These are phyloP conservation scores for Penicillium odoratum DNA, from an alignment of 495 filamentous ascomycete genomes.

Conservation along the genomic window DNA sequence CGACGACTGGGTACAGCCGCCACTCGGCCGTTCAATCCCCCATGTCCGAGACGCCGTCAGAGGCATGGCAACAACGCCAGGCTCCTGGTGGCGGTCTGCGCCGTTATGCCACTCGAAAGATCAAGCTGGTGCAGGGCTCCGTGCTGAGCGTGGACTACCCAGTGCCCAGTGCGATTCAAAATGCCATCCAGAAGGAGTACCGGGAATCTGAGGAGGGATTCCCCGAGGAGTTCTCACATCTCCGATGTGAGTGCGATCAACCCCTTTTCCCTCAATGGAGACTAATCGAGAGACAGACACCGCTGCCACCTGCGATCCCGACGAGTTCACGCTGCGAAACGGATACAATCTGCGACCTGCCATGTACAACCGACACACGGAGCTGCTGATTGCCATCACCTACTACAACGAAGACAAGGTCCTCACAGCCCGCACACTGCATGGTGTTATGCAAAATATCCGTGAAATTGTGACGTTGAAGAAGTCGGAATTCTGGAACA, in stretches of 20 bases:
- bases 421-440: slow-evolving; percentile 85
- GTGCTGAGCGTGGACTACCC: slow-evolving; percentile 97
- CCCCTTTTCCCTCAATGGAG: neutral
- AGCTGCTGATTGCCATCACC: slow-evolving; percentile 94
- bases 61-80: slow-evolving; percentile 83
- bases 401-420: slow-evolving; percentile 99
- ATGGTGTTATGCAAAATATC: slow-evolving; percentile 98
- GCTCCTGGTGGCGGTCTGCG: slow-evolving; percentile 68
- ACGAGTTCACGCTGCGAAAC: slow-evolving; percentile 97
- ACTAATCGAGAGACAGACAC: slow-evolving; percentile 60
- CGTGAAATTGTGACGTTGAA: slow-evolving; percentile 97
- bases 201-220: slow-evolving; percentile 74
- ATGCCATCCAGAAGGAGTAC: slow-evolving; percentile 93
- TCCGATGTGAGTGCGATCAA: slow-evolving; percentile 66
- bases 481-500: slow-evolving; percentile 99
- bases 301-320: slow-evolving; percentile 95
- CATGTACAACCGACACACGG: slow-evolving; percentile 99
- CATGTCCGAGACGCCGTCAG: slow-evolving; percentile 47
- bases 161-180: slow-evolving; percentile 94
- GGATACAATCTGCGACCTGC: slow-evolving; percentile 96
- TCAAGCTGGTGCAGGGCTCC: slow-evolving; percentile 92
- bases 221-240: slow-evolving; percentile 88
- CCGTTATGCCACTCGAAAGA: slow-evolving; percentile 89
- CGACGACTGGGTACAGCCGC: slow-evolving; percentile 44
- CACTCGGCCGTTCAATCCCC: slow-evolving; percentile 23